Evolutionary conservation across 345 rosid genomes (phyloP), one percentile per base, ranked within the genome.

Genomic region (Dipteronia dyeriana): DNA sequence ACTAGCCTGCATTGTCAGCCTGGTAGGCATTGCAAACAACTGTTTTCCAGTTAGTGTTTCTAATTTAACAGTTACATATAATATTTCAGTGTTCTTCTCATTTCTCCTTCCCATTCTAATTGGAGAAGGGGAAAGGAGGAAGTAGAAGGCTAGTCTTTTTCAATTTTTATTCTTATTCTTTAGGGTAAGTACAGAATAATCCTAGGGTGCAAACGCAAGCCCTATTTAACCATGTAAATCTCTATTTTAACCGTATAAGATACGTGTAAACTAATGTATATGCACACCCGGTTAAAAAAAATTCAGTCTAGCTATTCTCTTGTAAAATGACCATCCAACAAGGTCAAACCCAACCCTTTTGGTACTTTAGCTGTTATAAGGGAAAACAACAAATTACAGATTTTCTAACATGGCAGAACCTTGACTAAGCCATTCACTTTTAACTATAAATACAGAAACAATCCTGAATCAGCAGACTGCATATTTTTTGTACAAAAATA

Each of bases 1-100:
- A 81, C 82, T 59, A 78, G 75, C 78, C 79, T 45, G 34, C 84
- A 73, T 78, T 78, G 81, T 73, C 82, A 69, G 68, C 77, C 72
- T 60, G 75, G 70, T 26, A 78, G 87, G 43, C 78, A 82, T 80
- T 78, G 89, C 85, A 88, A 92, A 76, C 88, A 80, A 82, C 84
- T 88, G 69, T 84, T 89, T 81, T 79, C 81, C 68, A 79, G 70
- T 78, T 85, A 91, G 84, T 66, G 66, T 60, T 76, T 83, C 71
- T 71, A 62, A 39, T 31, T 39, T 34, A 31, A 66, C 38, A 51
- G 51, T 31, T 75, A 47, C 61, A 45, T 51, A 64, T 70, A 61
- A 14, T 57, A 63, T 38, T 38, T 75, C 59, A 39, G 13, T 51
- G 11, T 54, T 51, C 51, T 54, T 51, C 68, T 75, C 45, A 43